Conservation (phyloP, 73 alveolate genomes). For the Durusdinium trenchii region DNA sequence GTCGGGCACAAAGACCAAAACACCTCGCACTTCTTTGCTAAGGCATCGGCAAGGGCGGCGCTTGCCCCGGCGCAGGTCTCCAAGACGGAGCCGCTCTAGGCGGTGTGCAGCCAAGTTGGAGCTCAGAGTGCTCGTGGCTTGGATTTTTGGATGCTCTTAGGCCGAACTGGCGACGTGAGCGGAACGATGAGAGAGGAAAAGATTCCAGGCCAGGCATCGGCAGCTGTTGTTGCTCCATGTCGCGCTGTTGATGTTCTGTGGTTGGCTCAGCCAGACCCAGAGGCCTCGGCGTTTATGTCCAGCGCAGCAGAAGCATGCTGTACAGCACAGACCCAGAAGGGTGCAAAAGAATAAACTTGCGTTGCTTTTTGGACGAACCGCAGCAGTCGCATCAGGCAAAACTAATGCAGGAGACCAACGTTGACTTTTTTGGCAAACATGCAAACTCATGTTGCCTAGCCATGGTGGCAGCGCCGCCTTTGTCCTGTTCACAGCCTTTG, state of each 20-base stretch:
- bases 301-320: neutral
- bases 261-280: no score
- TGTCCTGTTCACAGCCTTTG: neutral
- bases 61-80: neutral
- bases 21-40: neutral
- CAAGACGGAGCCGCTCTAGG: neutral
- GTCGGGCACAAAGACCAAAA: neutral
- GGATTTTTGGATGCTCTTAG: no score
- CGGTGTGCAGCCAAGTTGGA: neutral
- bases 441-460: neutral
- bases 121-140: no score
- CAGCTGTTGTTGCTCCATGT: no score
- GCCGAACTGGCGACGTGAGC: no score
- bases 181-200: no score
- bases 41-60: neutral
- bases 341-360: no score
- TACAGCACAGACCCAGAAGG: neutral
- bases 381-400: neutral
- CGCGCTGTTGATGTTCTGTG: no score
- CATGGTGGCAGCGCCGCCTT: conserved; percentile 6
- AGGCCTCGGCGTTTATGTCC: no score
- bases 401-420: neutral
- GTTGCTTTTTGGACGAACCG: no score
- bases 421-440: neutral
- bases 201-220: no score